phyloP scores from a whole-genome alignment of 345 rosid genomes.

The Brassica nigra region DNA sequence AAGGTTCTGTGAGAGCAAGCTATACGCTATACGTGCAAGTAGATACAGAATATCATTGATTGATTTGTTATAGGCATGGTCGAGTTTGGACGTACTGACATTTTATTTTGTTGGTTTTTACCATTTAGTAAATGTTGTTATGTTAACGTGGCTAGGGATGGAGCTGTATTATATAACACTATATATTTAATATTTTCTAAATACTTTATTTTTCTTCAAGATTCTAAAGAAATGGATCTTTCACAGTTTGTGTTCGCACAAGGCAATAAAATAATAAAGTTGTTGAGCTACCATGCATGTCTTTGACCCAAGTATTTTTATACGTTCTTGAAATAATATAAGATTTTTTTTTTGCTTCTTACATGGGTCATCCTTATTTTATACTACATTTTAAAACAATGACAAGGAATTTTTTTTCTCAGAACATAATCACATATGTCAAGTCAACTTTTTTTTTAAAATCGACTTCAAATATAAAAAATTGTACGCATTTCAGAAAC shows the following conservation, averaged over 20 bases:
- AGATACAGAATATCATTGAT: slow-evolving; percentile 10
- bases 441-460: no score
- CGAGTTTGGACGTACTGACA: slow-evolving; percentile 19
- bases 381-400: no score
- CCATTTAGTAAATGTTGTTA: slow-evolving; percentile 13
- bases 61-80: slow-evolving; percentile 2
- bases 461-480: no score
- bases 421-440: no score
- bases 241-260: slow-evolving; percentile 12
- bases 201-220: background rate
- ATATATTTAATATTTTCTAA: background rate
- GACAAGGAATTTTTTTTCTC: background rate
- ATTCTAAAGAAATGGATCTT: slow-evolving; percentile 16
- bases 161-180: background rate
- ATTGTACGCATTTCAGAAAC: no score
- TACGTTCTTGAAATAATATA: no score
- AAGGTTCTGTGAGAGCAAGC: slow-evolving; percentile 22
- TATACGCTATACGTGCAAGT: slow-evolving; percentile 14
- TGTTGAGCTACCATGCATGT: slow-evolving; percentile 33
- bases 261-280: slow-evolving; percentile 20
- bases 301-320: background rate
- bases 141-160: background rate
- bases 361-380: no score
- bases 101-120: background rate
- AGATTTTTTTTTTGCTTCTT: no score